Base-by-base conservation (phyloP, 495 filamentous ascomycete species). In the Xylaria telfairii region DNA sequence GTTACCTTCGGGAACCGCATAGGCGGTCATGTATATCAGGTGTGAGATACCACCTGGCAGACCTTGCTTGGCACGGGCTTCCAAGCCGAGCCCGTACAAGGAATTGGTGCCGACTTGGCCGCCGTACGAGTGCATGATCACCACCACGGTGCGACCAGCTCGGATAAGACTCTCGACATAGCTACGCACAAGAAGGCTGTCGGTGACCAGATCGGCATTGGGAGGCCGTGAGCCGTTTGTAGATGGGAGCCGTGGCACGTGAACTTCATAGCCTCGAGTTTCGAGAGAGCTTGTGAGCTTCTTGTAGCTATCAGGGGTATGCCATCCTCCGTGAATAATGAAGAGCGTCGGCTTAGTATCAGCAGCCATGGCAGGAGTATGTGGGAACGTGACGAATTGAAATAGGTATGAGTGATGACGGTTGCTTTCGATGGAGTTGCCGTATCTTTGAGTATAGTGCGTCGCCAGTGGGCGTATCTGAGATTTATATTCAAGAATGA, bases 111-210 rank as follows among this genome's bases (percentile, higher is more conserved):
- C 81, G 26, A 81, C 76, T 32, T 75, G 72, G 1, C 75, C 77
- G 34, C 81, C 77, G 68, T 82, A 78, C 0, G 78, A 81, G 49
- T 82, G 81, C 76, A 82, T 75, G 13, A 83, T 34, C 12, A 72
- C 73, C 34, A 78, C 56, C 4, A 81, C 68, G 15, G 41, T 72
- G 4, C 67, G 66, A 10, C 79, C 79, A 2, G 57, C 72, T 24
- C 70, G 37, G 1, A 77, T 61, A 26, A 82, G 76, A n/a, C 63
- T 74, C 47, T 75, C 72, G 12, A 72, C 76, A 44, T 74, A 75
- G 7, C 15, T 24, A 24, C 79, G 77, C 0, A 78, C 59, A 19
- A 78, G 5, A 4, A 13, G 53, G 2, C 72, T 80, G 51, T 82
- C 79, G 65, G 79, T 83, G 75, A 44, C 72, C 62, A 77, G 73